A percentile compares a stretch with the other conserved stretches of the same genome.
phyloP scores from a whole-genome alignment of 176 grass and related monocot species.

The Elymus sibiricus region DNA sequence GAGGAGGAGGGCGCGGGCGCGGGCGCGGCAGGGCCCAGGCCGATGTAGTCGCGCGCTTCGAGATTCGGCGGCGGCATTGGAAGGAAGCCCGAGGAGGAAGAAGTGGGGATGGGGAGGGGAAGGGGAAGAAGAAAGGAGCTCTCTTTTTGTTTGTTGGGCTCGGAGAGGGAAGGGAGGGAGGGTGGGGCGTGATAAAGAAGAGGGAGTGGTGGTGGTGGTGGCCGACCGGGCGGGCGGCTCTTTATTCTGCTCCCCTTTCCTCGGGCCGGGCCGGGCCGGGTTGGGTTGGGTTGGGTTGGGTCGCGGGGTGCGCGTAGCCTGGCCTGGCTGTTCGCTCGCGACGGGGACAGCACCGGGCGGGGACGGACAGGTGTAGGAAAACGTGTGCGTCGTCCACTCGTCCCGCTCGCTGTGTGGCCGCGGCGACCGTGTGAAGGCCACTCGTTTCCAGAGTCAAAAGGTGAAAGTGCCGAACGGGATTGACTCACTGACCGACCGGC shows the following conservation, averaged over 20 bases:
- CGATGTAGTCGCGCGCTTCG: conserved; percentile 53
- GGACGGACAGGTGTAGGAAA: background rate
- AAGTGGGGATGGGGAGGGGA: no score
- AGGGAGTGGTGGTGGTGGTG: conserved; percentile 3
- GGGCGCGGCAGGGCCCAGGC: conserved; percentile 2
- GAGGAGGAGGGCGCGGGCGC: background rate
- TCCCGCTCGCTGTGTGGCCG: background rate
- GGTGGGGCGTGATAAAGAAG: background rate
- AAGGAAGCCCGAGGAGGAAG: background rate
- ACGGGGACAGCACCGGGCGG: background rate
- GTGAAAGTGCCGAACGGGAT: background rate
- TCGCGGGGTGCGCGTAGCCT: conserved; percentile 31
- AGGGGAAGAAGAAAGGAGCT: background rate
- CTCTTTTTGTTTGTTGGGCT: background rate
- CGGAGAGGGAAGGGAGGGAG: background rate
- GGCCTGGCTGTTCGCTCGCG: no score
- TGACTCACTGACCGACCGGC: no score
- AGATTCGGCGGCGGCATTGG: conserved; percentile 36
- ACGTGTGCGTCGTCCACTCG: background rate
- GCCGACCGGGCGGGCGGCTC: conserved; percentile 37
- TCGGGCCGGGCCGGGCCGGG: conserved; percentile 2
- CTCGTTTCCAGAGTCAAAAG: background rate
- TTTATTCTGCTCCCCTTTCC: conserved; percentile 34
- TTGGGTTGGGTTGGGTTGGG: background rate
- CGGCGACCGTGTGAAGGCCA: background rate